A percentile compares a stretch with the other conserved stretches of the same genome.
These are phyloP conservation scores for Schrenkiella parvula DNA, from an alignment of 345 rosid species.

Conservation along the genomic window DNA sequence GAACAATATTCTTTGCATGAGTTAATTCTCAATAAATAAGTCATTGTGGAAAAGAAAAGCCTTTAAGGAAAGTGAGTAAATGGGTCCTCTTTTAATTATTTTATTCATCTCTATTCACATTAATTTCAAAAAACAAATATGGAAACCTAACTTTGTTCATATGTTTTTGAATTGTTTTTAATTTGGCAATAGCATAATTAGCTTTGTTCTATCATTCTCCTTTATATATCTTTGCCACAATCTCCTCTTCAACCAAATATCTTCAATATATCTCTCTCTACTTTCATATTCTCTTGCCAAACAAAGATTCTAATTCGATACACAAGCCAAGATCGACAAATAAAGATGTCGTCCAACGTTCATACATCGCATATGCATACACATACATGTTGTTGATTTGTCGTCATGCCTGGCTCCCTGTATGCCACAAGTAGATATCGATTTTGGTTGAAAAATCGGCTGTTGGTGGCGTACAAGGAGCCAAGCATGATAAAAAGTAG, in stretches of 20 bases:
- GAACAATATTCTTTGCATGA: constrained; percentile 8
- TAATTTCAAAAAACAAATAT: neutral
- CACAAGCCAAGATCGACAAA: neutral
- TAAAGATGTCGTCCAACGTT: neutral
- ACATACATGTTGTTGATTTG: neutral
- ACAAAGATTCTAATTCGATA: neutral
- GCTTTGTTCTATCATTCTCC: constrained; percentile 4
- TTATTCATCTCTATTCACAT: neutral
- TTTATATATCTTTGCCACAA: constrained; percentile 10
- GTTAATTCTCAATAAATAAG: neutral
- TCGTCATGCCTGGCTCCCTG: constrained; percentile 34
- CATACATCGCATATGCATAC: neutral
- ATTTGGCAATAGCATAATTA: constrained; percentile 22
- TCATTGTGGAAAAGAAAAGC: neutral
- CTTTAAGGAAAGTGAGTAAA: constrained; percentile 30
- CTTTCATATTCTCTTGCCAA: constrained; percentile 7
- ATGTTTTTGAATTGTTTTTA: constrained; percentile 5
- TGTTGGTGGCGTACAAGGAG: constrained; percentile 33
- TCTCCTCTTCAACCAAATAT: constrained; percentile 11
- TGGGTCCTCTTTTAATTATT: constrained; percentile 2
- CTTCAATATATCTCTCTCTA: neutral
- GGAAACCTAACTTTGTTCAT: constrained; percentile 17
- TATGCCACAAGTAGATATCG: constrained; percentile 26
- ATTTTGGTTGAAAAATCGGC: constrained; percentile 14
- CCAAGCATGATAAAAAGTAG: constrained; percentile 19